Base-by-base conservation (phyloP, 805 yeast species). In the Wickerhamomyces tratensis region DNA sequence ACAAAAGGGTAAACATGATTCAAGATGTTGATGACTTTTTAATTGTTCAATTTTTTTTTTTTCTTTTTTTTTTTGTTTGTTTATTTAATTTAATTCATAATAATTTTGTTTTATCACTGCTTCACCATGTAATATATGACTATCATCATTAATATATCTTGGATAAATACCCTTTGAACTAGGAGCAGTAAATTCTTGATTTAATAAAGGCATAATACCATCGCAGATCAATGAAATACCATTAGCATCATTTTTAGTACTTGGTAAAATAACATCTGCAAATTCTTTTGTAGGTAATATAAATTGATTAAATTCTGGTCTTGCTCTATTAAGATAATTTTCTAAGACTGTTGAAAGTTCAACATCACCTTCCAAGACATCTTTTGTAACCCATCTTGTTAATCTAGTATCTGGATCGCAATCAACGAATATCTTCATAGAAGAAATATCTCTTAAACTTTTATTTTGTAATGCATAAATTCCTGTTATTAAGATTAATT, bases 351-450 rank as follows among this genome's bases (percentile, higher is more conserved):
- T 53, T 10, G 51, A 57, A 7, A 67, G 49, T 20, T 51, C 51
- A 4, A 43, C 36, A 1, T 53, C 47, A 7, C 51, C 54, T 6
- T 46, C 46, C 4, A 61, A 40, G 25, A 64, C 70, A 33, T 47
- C 57, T 11, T 49, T 42, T 10, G 45, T 64, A 39, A 86, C 81
- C 83, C 93, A 77, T 49, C 95, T 73, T n/a, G 86, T 79, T 36
- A 89, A 64, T 42, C 96, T 64, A 6, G 83, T 77, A 59, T 89
- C 98, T 1, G 91, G 78, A 60, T 89, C 97, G 47, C 87, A 74
- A 49, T 86, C 93, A 13, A 89, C 69, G 51, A 82, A 89, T 2
- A 89, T 76, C 54, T 77, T 82, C 49, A 88, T 66, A 1, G 76
- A 68, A 0, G 89, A 79, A 53, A 72, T 46, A 10, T 65, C 64